phyloP scores from a whole-genome alignment of 2,329 filamentous ascomycete genomes.

The Phaeosphaeriaceae sp. region DNA sequence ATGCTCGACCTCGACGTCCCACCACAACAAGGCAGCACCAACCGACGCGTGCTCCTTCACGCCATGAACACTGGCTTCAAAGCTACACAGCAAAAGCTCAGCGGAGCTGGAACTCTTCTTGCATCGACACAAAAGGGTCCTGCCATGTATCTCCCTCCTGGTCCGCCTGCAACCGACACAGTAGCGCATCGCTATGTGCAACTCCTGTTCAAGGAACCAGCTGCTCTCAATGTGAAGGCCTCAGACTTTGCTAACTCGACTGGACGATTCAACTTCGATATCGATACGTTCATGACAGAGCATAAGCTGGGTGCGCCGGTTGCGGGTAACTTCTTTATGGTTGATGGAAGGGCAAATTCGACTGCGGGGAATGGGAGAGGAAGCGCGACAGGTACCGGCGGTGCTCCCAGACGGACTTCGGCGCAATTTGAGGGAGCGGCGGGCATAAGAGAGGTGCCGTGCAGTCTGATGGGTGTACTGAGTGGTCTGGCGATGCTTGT shows the following conservation, averaged over 20 bases:
- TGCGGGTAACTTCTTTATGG: conserved; percentile 45
- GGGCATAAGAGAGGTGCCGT: conserved; percentile 12
- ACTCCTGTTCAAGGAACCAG: conserved; percentile 42
- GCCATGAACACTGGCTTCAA: conserved; percentile 44
- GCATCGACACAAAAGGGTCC: conserved; percentile 36
- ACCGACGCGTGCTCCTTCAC: conserved; percentile 41
- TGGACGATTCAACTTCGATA: conserved; percentile 38
- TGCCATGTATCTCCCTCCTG: conserved; percentile 40
- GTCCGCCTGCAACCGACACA: conserved; percentile 42
- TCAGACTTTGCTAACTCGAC: conserved; percentile 28
- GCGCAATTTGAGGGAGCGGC: conserved; percentile 31
- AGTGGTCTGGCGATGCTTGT: conserved; percentile 21
- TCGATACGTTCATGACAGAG: conserved; percentile 32
- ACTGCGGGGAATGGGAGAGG: conserved; percentile 15
- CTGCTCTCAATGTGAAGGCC: conserved; percentile 26
- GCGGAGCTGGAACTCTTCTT: conserved; percentile 31
- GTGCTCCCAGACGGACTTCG: conserved; percentile 13
- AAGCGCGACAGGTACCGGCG: conserved; percentile 26
- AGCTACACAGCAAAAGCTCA: conserved; percentile 35
- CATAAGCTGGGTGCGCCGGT: conserved; percentile 34
- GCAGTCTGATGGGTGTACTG: conserved; percentile 18
- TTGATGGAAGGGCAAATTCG: conserved; percentile 35
- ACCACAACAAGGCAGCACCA: conserved; percentile 25
- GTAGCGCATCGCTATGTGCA: conserved; percentile 45
- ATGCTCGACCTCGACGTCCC: conserved; percentile 48